Percentiles rank a stretch among this genome's conserved stretches.
phyloP scores from a whole-genome alignment of 2,329 filamentous ascomycete species.

The Exophiala calicioides region DNA sequence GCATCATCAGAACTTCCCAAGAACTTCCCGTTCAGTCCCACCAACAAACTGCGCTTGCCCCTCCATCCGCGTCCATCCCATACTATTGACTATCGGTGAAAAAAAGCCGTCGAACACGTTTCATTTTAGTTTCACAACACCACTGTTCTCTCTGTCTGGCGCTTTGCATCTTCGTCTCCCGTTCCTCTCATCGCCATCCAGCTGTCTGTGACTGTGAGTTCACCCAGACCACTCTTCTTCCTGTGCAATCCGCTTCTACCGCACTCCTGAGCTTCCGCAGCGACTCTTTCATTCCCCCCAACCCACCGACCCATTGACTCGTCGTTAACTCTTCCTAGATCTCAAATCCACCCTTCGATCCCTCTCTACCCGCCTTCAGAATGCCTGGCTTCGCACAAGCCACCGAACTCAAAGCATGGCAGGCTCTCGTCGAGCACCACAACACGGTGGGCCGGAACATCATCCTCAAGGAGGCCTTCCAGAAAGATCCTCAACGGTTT shows the following conservation, averaged over 20 bases:
- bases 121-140: not conserved
- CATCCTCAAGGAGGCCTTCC: slow-evolving; percentile 89
- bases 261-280: too few relatives aligned
- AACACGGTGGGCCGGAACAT: slow-evolving; percentile 83
- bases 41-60: not conserved
- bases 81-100: not conserved
- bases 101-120: not conserved
- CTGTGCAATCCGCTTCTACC: not conserved
- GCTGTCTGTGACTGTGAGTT: not conserved
- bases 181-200: not conserved
- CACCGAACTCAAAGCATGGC: slow-evolving; percentile 82
- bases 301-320: not conserved
- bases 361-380: slow-evolving; percentile 8
- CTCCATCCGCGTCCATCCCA: not conserved
- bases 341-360: not conserved
- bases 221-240: not conserved
- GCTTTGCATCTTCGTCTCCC: not conserved
- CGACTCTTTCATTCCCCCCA: not conserved
- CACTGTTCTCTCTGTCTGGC: not conserved
- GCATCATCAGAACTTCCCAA: too few relatives aligned
- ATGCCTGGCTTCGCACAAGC: slow-evolving; percentile 75
- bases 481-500: slow-evolving; percentile 84
- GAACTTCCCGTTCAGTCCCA: not conserved
- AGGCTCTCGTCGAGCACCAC: slow-evolving; percentile 87
- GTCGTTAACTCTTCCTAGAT: not conserved